Evolutionary conservation across 495 filamentous ascomycete species (phyloP), one percentile per base, ranked within the genome.

Genomic region (Penicillium macrosclerotiorum): DNA sequence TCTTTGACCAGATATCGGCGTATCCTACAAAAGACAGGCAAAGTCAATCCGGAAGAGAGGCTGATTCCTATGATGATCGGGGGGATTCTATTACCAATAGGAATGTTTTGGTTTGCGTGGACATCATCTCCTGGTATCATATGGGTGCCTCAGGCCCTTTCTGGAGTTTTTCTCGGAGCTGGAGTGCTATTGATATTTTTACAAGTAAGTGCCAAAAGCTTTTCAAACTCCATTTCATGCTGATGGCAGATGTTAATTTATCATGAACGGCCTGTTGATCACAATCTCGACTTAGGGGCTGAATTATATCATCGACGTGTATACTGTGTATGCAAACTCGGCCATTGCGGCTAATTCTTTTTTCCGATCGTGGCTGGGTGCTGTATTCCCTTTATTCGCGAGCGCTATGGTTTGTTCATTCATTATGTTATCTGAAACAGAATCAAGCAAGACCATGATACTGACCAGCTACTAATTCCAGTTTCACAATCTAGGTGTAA

Each of bases 71-170:
- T 84, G 67, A 76, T 85, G 54, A 45, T 77, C 19, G 82, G 80
- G 1, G 73, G 68, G 1, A 50, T 76, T 11, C 58, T 82, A 30
- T 55, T 85, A 11, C 79, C 81, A 2, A 68, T 74, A 35, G 81
- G 81, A 1, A 64, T 84, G 7, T 84, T 85, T 63, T 81, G 78
- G 74, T 85, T 84, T 51, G 81, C 73, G 27, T 85, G 82, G 82
- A 83, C 80, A 3, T 72, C 73, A 2, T 48, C 57, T 35, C 62
- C 65, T 1, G 43, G 60, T 31, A 63, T 72, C 40, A 57, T 55
- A 12, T 79, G 75, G 77, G 62, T 68, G 3, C 67, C 72, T 2
- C 77, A 75, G 42, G 70, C 76, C 29, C 57, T 81, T 12, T 65
- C 73, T 4, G 73, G 76, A 22, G 50, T 77, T 4, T 67, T 71